Base-by-base conservation (phyloP, 2,329 filamentous ascomycete species). In the Botrytis pseudocinerea region DNA sequence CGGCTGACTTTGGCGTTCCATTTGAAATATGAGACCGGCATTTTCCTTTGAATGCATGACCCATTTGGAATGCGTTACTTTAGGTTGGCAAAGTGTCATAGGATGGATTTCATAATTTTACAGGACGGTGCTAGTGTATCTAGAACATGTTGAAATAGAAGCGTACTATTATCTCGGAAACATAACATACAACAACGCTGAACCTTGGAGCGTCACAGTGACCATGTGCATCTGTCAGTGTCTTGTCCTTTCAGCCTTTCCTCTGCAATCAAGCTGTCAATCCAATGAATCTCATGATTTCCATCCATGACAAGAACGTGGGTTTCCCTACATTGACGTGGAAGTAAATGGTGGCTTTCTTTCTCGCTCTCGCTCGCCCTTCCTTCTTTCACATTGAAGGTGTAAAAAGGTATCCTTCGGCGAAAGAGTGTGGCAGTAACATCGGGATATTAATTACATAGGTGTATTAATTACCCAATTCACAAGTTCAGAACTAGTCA, bases 361-460 rank as follows among this genome's bases (percentile, higher is more conserved):
- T 42, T n/a, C 60, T 57, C 22, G 8, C 32, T 68, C 32, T 42
- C 42, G 12, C 40, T 42, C n/a, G 4, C 40, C 16, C 38, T 54
- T 42, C 16, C 10, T 68, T 32, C 35, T 28, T 18, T 12, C 6
- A 57, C 28, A 7, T n/a, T 51, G 3, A 32, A 35, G 20, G 54
- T 28, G 32, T 68, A 42, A 38, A 42, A 69, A 57, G 2, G 14
- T 68, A 32, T 22, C 16, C 64, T 68, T 57, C 51, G 9, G 64
- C 18, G 46, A 68, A 54, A 54, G 35, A 18, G 48, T 57, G n/a
- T 40, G 16, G 42, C 48, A 32, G 48, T 42, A 44, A 57, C 48
- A 57, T 32, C 65, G 65, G 51, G 48, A 69, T 69, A 57, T 69
- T 57, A 25, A 42, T 42, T 69, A 54, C 16, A 16, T 32, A 25